These are phyloP conservation scores for Aspergillus ochraceus DNA, from an alignment of 2,329 filamentous ascomycete genomes.

Conservation along the genomic window DNA sequence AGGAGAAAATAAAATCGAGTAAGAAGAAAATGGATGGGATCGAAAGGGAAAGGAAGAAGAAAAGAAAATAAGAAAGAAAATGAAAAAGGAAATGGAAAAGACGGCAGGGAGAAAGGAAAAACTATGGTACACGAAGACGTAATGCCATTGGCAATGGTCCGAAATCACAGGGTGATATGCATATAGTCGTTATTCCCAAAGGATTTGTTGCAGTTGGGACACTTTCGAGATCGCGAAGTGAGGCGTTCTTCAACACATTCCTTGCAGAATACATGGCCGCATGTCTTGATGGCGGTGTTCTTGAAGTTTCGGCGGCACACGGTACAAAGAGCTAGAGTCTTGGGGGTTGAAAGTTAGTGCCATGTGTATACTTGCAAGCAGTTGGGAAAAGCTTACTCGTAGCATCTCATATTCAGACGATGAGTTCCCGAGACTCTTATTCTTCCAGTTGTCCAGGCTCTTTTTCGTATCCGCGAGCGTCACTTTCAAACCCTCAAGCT, in stretches of 20 bases:
- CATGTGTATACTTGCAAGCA: neutral
- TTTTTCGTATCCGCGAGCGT: conserved; percentile 77
- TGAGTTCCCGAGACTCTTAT: conserved; percentile 76
- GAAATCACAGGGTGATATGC: conserved; percentile 52
- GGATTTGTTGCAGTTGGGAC: conserved; percentile 86
- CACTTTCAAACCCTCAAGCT: conserved; percentile 76
- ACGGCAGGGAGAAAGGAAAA: conserved; percentile 16
- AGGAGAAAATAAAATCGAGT: conserved; percentile 7
- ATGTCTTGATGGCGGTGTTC: conserved; percentile 88
- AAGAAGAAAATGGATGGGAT: conserved; percentile 14
- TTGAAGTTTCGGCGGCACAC: conserved; percentile 94
- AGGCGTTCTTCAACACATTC: conserved; percentile 87
- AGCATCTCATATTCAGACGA: conserved; percentile 82
- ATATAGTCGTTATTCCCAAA: conserved; percentile 92
- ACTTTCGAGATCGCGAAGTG: conserved; percentile 87
- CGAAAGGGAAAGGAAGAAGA: conserved; percentile 12
- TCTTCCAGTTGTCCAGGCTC: conserved; percentile 82
- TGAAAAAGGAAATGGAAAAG: conserved; percentile 18
- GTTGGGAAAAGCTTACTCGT: conserved; percentile 60
- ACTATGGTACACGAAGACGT: conserved; percentile 35
- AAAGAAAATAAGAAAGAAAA: conserved; percentile 7
- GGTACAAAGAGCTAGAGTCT: conserved; percentile 81
- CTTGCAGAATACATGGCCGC: conserved; percentile 92
- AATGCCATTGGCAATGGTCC: conserved; percentile 5
- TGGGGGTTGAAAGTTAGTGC: conserved; percentile 19